These are phyloP conservation scores for Serendipita indica DNA, from an alignment of 768 basidiomycete genomes.

Conservation along the genomic window DNA sequence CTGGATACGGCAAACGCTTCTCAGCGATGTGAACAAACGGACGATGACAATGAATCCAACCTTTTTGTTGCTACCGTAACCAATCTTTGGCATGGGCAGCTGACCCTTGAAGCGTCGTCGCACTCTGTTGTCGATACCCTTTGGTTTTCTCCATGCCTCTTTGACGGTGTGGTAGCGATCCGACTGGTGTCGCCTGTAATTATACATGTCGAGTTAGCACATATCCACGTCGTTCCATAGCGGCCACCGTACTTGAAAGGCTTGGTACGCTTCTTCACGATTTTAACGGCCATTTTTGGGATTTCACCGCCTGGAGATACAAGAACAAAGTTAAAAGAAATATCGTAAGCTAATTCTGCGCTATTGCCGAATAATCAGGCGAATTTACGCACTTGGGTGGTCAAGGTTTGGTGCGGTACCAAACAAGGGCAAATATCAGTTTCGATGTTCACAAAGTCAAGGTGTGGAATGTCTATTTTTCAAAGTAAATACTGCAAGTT, in stretches of 20 bases:
- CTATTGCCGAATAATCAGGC: background rate
- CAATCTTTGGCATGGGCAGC: conserved; percentile 89
- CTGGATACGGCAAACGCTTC: conserved; percentile 26
- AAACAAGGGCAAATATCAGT: background rate
- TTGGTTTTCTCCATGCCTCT: conserved; percentile 99
- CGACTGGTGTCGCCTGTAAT: conserved; percentile 83
- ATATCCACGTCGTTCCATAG: conserved; percentile 3
- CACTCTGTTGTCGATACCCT: conserved; percentile 99
- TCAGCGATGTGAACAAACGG: background rate
- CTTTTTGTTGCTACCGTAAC: conserved; percentile 87
- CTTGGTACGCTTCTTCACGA: conserved; percentile 96
- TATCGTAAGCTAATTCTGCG: background rate
- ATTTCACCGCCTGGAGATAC: background rate
- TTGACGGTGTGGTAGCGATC: conserved; percentile 95
- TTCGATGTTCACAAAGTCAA: background rate
- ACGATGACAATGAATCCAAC: conserved; percentile 12
- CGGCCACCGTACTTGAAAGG: conserved; percentile 63
- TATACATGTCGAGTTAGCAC: background rate
- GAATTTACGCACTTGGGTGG: background rate
- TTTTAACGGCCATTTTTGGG: conserved; percentile 34
- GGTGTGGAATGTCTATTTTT: background rate
- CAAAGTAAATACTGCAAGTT: too few species aligned
- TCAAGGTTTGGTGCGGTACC: background rate
- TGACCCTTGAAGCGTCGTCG: conserved; percentile 92
- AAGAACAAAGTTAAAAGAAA: background rate